A percentile compares a stretch with the other conserved stretches of the same genome.
phyloP scores from a whole-genome alignment of 768 basidiomycete genomes.

The Suillus paluster region DNA sequence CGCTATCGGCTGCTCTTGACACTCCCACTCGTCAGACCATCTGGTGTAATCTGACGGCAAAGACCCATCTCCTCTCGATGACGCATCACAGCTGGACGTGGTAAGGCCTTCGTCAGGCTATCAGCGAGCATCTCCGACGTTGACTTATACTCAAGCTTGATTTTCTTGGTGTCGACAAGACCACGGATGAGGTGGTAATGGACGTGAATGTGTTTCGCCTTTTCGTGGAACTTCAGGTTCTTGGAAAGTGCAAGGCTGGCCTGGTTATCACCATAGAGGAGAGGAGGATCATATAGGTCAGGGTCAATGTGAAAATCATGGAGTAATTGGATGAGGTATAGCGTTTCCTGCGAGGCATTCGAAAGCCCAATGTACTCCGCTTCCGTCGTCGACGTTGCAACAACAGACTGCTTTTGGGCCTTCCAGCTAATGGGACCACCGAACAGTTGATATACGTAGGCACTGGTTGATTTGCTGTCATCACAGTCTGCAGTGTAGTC shows the following conservation, averaged over 20 bases:
- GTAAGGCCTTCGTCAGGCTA: slow-evolving; percentile 16
- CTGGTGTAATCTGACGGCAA: too few species aligned
- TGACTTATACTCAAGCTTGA: slow-evolving; percentile 22
- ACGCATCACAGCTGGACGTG: not conserved
- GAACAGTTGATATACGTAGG: not conserved
- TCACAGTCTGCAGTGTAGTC: slow-evolving; percentile 16
- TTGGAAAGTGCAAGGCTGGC: slow-evolving; percentile 28
- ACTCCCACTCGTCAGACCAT: too few species aligned
- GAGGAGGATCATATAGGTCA: slow-evolving; percentile 7
- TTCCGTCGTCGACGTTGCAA: slow-evolving; percentile 39
- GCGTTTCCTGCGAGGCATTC: slow-evolving; percentile 17
- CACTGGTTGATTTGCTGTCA: slow-evolving; percentile 1
- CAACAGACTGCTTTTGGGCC: slow-evolving; percentile 34
- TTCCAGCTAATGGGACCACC: slow-evolving; percentile 37
- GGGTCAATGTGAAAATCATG: slow-evolving; percentile 12
- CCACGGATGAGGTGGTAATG: not conserved
- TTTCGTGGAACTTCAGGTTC: slow-evolving; percentile 31
- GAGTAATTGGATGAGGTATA: slow-evolving; percentile 13
- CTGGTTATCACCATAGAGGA: slow-evolving; percentile 36
- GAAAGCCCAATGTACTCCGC: slow-evolving; percentile 38
- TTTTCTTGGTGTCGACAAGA: slow-evolving; percentile 16
- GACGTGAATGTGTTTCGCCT: slow-evolving; percentile 34
- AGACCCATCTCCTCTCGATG: too few species aligned
- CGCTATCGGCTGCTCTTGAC: too few species aligned
- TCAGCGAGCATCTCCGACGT: slow-evolving; percentile 28